phyloP scores from a whole-genome alignment of 306 rosid genomes.

The Lathyrus sativus region DNA sequence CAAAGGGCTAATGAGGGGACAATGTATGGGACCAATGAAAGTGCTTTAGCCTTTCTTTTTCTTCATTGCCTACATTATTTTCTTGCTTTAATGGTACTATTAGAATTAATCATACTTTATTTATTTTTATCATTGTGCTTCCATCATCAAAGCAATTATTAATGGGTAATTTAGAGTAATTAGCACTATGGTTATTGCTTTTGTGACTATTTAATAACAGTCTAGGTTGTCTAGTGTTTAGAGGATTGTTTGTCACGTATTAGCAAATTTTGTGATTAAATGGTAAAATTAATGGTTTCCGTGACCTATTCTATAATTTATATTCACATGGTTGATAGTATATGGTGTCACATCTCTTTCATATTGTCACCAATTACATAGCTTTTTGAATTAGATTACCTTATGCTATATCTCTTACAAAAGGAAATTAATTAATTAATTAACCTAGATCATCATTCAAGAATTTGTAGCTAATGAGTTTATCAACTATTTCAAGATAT shows the following conservation, averaged over 20 bases:
- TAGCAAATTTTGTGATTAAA: slow-evolving; percentile 35
- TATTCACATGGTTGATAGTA: slow-evolving; percentile 35
- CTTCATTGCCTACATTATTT: slow-evolving; percentile 54
- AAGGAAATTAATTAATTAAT: slow-evolving; percentile 31
- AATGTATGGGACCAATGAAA: slow-evolving; percentile 57
- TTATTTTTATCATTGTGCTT: slow-evolving; percentile 45
- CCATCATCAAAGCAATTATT: slow-evolving; percentile 53
- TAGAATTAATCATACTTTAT: slow-evolving; percentile 54
- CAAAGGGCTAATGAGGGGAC: slow-evolving; percentile 54
- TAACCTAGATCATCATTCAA: neutral
- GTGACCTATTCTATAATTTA: slow-evolving; percentile 36
- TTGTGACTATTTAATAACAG: slow-evolving; percentile 36
- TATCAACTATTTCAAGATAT: neutral
- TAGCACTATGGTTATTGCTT: slow-evolving; percentile 46
- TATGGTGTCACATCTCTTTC: slow-evolving; percentile 51
- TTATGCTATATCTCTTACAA: slow-evolving; percentile 24
- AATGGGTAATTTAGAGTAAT: slow-evolving; percentile 45
- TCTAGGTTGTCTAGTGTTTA: slow-evolving; percentile 40
- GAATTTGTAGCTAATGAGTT: neutral
- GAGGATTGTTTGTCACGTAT: slow-evolving; percentile 37
- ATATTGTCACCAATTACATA: slow-evolving; percentile 26
- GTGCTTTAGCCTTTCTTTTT: slow-evolving; percentile 57
- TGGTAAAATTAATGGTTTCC: slow-evolving; percentile 34
- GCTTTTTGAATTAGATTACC: slow-evolving; percentile 22
- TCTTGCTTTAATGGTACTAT: slow-evolving; percentile 61